These are phyloP conservation scores for Austropuccinia psidii DNA, from an alignment of 1,284 basidiomycete genomes.

Conservation along the genomic window DNA sequence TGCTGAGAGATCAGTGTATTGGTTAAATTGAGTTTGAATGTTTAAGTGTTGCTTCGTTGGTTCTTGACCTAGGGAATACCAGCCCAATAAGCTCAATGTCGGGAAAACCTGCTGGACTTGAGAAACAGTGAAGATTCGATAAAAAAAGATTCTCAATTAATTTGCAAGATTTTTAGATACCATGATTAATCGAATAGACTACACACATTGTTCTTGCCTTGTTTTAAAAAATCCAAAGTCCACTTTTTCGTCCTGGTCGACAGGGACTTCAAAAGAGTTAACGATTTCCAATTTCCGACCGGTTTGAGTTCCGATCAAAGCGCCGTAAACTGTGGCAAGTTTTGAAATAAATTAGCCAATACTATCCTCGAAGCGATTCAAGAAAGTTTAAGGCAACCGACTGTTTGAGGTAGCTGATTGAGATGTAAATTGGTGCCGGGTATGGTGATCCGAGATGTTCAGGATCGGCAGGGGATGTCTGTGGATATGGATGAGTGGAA, in stretches of 20 bases:
- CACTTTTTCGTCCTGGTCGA: constrained; percentile 48
- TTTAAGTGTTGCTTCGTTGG: constrained; percentile 67
- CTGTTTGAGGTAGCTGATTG: constrained; percentile 42
- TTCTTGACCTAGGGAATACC: constrained; percentile 76
- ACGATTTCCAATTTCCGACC: constrained; percentile 92
- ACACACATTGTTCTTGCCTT: constrained; percentile 79
- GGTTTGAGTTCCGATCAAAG: constrained; percentile 84
- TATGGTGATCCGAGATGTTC: constrained; percentile 92
- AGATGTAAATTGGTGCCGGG: constrained; percentile 68
- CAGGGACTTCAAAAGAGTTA: constrained; percentile 84
- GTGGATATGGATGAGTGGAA: constrained; percentile 58
- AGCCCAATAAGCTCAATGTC: constrained; percentile 88
- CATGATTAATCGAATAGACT: constrained; percentile 6
- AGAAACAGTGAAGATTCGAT: not conserved
- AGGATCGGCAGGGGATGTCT: constrained; percentile 94
- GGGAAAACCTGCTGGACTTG: constrained; percentile 97
- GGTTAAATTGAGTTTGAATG: constrained; percentile 71
- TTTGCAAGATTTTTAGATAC: not conserved
- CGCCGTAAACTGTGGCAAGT: constrained; percentile 83
- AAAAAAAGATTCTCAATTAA: not conserved
- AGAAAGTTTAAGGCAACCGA: not conserved
- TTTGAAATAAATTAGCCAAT: not conserved
- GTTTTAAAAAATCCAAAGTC: constrained; percentile 74
- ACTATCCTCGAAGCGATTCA: not conserved
- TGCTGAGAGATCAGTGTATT: constrained; percentile 2